A percentile compares a stretch with the other conserved stretches of the same genome.
Conservation (phyloP, 768 basidiomycete species). For the Mycena vulgaris region DNA sequence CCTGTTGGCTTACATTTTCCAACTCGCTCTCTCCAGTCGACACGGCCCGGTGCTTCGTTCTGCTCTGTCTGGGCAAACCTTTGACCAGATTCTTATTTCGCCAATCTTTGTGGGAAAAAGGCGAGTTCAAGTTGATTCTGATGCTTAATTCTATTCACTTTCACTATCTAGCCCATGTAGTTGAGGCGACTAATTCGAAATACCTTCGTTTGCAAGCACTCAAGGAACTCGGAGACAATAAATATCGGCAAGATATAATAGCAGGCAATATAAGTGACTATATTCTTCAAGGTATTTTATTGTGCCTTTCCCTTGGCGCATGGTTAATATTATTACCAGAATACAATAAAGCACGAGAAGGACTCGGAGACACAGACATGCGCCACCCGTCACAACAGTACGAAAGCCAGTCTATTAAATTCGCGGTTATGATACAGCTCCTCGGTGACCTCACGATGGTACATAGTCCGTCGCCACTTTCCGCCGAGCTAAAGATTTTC, state of each 20-base stretch:
- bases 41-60: conserved; percentile 51
- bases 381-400: conserved; percentile 5
- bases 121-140: conserved; percentile 34
- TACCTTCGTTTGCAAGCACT: conserved; percentile 52
- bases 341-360: conserved; percentile 24
- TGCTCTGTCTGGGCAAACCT: conserved; percentile 53
- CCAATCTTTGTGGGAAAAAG: conserved; percentile 47
- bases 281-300: conserved; percentile 29
- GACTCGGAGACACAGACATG: conserved; percentile 19
- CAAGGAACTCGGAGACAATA: conserved; percentile 42
- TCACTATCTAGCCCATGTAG: conserved; percentile 44
- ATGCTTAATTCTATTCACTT: background rate
- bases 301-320: background rate
- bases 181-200: conserved; percentile 47
- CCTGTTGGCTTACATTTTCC: conserved; percentile 51
- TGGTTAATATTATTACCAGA: conserved; percentile 31
- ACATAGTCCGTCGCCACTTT: too few species aligned
- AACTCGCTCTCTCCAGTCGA: conserved; percentile 48
- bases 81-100: conserved; percentile 39
- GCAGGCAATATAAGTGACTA: conserved; percentile 48
- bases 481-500: background rate
- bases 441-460: conserved; percentile 38
- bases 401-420: conserved; percentile 2
- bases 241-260: conserved; percentile 57
- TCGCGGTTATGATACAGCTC: conserved; percentile 6